Base-by-base conservation (phyloP, 2,329 filamentous ascomycete species). In the Sporothrix sp. region DNA sequence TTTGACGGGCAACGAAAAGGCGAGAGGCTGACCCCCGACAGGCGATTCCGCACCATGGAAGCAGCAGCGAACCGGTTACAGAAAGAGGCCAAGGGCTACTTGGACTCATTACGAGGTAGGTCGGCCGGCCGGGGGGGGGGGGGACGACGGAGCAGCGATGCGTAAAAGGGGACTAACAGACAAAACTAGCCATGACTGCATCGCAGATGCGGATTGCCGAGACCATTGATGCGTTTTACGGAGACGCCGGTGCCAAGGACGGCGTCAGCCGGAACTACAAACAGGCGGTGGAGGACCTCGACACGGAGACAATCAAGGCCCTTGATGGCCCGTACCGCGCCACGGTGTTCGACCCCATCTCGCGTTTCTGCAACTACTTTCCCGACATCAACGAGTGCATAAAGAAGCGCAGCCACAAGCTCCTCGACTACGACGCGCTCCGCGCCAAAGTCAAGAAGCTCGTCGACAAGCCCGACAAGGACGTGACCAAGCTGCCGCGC, bases 131-230 rank as follows among this genome's bases (percentile, higher is more conserved):
- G 9, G 8, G 9, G 20, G 10, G 11, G 14, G 4, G 35, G 9
- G 21, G 2, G 11, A 38, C 16, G 3, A 23, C 4, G 25, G 6
- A 20, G 16, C 9, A 13, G n/a, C 16, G 8, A 21, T 37, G n/a
- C n/a, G n/a, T n/a, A n/a, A n/a, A n/a, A n/a, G n/a, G n/a, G n/a
- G n/a, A 32, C 36, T 40, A 20, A 51, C 35, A 16, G 8, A 20
- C 14, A 27, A 58, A 89, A 9, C 20, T 58, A 89, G 91, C 93
- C 59, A 98, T 98, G 93, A 98, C 93, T 14, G 91, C 93, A 48
- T 96, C 90, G 49, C 93, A 98, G 71, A 97, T 98, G 91, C 85
- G 91, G 64, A 97, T 98, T 67, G 93, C 93, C 58, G 93, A 98
- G 69, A 98, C 93, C 18, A 98, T 98, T 68, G 93, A 98, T 70